phyloP scores from a whole-genome alignment of 140 eudicot genomes.

The Ambrosia hybrid region DNA sequence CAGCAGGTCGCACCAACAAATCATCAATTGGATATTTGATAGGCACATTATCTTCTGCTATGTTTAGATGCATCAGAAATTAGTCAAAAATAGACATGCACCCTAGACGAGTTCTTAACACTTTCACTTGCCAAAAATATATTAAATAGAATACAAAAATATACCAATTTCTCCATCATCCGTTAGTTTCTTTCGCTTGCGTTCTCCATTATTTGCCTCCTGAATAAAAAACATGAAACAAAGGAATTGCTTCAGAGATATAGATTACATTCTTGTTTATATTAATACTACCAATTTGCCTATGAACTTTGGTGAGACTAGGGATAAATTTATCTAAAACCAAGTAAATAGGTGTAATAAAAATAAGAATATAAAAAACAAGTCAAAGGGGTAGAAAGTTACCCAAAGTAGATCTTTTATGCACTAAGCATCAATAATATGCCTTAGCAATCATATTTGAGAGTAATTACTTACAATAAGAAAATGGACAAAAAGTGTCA shows the following conservation, averaged over 20 bases:
- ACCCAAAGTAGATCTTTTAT: not conserved
- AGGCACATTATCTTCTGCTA: conserved; percentile 49
- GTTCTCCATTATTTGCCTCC: conserved; percentile 45
- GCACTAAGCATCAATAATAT: not conserved
- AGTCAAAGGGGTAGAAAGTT: not conserved
- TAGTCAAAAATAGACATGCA: conserved; percentile 10
- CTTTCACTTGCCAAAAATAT: conserved; percentile 10
- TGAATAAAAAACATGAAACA: conserved; percentile 21
- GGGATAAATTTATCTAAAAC: not conserved
- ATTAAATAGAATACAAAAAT: conserved; percentile 2
- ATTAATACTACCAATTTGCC: no score
- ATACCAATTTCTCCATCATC: conserved; percentile 33
- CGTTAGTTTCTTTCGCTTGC: conserved; percentile 34
- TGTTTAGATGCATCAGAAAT: conserved; percentile 14
- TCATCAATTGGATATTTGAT: conserved; percentile 89
- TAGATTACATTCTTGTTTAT: not conserved
- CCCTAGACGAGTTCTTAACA: not conserved
- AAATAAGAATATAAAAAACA: not conserved
- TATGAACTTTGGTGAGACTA: not conserved
- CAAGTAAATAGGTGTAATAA: not conserved
- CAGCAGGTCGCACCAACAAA: conserved; percentile 60
- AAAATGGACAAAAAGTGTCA: not conserved
- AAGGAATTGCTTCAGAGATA: not conserved
- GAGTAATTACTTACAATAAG: not conserved
- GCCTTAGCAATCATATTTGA: not conserved